Evolutionary conservation across 2,329 filamentous ascomycete genomes (phyloP).

Genomic region (Epichloe scottii): DNA sequence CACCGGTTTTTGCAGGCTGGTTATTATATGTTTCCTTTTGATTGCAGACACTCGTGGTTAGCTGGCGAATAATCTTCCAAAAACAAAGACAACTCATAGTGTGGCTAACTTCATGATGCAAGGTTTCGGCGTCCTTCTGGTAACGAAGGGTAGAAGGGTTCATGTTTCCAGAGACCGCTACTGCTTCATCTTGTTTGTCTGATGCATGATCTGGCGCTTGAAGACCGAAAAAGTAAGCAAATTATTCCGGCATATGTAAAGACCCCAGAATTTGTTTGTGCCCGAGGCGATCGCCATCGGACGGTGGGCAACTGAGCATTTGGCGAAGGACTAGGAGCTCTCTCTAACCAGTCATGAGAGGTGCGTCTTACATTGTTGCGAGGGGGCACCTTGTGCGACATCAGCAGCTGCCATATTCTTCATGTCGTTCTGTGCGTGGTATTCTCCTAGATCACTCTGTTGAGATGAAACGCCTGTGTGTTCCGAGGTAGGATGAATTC

Average conservation of each 20-base stretch:
- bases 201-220: not conserved
- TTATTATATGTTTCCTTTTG: not conserved
- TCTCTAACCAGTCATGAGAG: not conserved
- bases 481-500: not conserved
- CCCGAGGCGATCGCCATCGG: no score
- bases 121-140: no score
- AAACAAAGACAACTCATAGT: not conserved
- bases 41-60: not conserved
- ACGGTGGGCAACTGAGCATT: no score
- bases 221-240: not conserved
- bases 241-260: no score
- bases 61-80: not conserved
- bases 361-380: not conserved
- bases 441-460: not conserved
- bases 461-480: not conserved
- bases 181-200: no score
- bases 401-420: slow-evolving; percentile 1
- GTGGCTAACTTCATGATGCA: not conserved
- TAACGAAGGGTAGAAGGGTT: no score
- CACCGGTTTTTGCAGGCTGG: not conserved
- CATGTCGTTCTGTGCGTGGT: not conserved
- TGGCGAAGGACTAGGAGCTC: no score
- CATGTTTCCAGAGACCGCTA: no score
- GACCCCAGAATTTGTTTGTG: no score
- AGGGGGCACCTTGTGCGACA: not conserved